Evolutionary conservation across 306 rosid species (phyloP).

Genomic region (Casuarina glauca): DNA sequence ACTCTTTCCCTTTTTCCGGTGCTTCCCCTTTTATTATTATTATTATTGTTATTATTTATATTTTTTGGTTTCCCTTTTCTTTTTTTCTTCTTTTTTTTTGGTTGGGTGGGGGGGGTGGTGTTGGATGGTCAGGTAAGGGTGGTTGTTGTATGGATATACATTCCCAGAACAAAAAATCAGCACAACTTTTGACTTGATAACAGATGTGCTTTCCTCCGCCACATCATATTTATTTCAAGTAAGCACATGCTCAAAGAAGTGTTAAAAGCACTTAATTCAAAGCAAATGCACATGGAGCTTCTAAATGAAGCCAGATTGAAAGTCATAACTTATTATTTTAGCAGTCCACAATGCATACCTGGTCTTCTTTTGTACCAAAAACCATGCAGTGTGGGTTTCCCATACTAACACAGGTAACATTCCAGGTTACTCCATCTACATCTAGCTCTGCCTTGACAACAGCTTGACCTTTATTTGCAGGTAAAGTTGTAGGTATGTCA

Average conservation of each 20-base stretch:
- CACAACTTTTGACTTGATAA: too few relatives aligned
- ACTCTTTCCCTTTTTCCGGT: neutral
- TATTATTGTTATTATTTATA: too few relatives aligned
- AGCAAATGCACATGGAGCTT: neutral
- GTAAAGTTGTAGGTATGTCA: conserved; percentile 72
- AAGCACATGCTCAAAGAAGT: neutral
- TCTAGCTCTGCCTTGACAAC: conserved; percentile 64
- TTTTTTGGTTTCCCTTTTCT: too few relatives aligned
- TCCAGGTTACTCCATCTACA: conserved; percentile 84
- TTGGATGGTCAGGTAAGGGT: too few relatives aligned
- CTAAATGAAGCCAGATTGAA: neutral
- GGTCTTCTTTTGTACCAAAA: conserved; percentile 56
- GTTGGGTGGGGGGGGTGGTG: too few relatives aligned
- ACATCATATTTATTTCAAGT: neutral
- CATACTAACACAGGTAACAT: conserved; percentile 94
- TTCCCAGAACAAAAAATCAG: too few relatives aligned
- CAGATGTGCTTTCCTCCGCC: neutral
- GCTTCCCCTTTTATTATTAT: neutral
- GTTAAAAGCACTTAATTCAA: neutral
- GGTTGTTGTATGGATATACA: too few relatives aligned
- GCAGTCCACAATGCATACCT: conserved; percentile 45
- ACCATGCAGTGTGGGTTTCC: conserved; percentile 95
- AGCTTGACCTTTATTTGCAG: conserved; percentile 55
- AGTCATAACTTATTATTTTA: neutral
- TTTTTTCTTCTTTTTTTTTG: neutral